Evolutionary conservation across 495 filamentous ascomycete species (phyloP), one percentile per base, ranked within the genome.

Genomic region (Aspergillus campestris): DNA sequence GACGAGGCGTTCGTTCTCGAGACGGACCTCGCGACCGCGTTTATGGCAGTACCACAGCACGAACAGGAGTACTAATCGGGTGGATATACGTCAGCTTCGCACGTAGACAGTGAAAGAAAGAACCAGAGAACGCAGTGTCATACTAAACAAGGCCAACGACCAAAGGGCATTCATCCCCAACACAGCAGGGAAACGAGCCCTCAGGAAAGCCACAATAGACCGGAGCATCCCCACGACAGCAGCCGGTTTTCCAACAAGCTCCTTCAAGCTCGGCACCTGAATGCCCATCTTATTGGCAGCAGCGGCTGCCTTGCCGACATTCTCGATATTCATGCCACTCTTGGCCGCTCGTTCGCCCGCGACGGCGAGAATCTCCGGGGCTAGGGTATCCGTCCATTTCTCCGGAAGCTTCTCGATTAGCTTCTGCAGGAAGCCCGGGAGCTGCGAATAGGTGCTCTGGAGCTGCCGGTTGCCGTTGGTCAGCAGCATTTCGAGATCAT

Each of bases 31-130:
- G 11, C 79, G 78, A 31, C 92, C 92, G 10, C 92, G 80, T 62
- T 95, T 95, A 61, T 96, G 86, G 64, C 87, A 96, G 61, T 98
- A 98, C 91, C 91, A 98, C 48, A 97, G 78, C 40, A 91, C 86
- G 59, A 90, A 87, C 29, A 98, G 65, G 9, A 98, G 71, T 47
- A 96, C 86, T 89, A 50, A 7, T n/a, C 10, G 27, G 28, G 6
- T 8, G 5, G 14, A 27, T 24, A 24, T 24, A 24, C 4, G 27
- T 52, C 38, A 47, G 44, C 38, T 31, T 31, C 15, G 8, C 8
- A 13, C 13, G 10, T 28, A 40, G 11, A 24, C 4, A 38, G 12
- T 28, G 5, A 28, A n/a, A n/a, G 11, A 30, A 45, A 38, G 28
- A 14, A 43, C 7, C 42, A 40, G 31, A 38, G 5, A 41, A 40